phyloP scores from a whole-genome alignment of 2,329 filamentous ascomycete species.

The Xylaria sp. region DNA sequence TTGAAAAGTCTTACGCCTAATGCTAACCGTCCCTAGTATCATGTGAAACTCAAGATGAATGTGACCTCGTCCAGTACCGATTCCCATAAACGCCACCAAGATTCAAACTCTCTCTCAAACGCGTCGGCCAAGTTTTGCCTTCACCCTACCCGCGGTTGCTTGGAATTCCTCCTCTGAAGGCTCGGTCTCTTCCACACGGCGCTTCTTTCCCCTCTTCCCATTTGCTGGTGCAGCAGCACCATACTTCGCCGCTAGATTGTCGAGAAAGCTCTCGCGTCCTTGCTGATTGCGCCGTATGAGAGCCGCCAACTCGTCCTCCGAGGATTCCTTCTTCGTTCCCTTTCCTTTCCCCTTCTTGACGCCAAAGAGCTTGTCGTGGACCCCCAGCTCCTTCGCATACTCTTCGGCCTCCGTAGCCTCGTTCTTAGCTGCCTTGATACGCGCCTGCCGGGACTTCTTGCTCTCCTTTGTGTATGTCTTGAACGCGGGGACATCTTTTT shows the following conservation, averaged over 20 bases:
- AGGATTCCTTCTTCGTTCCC: constrained; percentile 54
- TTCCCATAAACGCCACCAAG: constrained; percentile 10
- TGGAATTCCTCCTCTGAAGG: constrained; percentile 71
- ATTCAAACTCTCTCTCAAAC: constrained; percentile 25
- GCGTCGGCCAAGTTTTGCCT: constrained; percentile 42
- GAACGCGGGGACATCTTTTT: constrained; percentile 72
- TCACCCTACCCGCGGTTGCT: constrained; percentile 63
- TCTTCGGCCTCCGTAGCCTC: constrained; percentile 80
- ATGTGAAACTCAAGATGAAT: constrained; percentile 11
- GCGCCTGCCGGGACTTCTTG: constrained; percentile 68
- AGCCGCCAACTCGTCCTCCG: constrained; percentile 71
- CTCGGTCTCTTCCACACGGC: constrained; percentile 68
- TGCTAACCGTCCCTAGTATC: constrained; percentile 8
- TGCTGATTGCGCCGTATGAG: constrained; percentile 79
- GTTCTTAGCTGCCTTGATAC: constrained; percentile 69
- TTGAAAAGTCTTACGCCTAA: constrained; percentile 8
- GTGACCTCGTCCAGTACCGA: constrained; percentile 20
- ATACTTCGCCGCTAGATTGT: constrained; percentile 82
- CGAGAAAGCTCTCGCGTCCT: constrained; percentile 72
- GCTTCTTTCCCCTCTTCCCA: constrained; percentile 63
- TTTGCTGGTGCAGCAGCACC: constrained; percentile 54
- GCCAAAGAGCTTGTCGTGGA: constrained; percentile 75
- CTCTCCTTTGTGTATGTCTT: constrained; percentile 77
- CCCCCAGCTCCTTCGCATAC: constrained; percentile 77
- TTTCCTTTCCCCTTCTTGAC: constrained; percentile 55